Evolutionary conservation across 2,329 filamentous ascomycete genomes (phyloP).

Genomic region (Dactylella cylindrospora): DNA sequence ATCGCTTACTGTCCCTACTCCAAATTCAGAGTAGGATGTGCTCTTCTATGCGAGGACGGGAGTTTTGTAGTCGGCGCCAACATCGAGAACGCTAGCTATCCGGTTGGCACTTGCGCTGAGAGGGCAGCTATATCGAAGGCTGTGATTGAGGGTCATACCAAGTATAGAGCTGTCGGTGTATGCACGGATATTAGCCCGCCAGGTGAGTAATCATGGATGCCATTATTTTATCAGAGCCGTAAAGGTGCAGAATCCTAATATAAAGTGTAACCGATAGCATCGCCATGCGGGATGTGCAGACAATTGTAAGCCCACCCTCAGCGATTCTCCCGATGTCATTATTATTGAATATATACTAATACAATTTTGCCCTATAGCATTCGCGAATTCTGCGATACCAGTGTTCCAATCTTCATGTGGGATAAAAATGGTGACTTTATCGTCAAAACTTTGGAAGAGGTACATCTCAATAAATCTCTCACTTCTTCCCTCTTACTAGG

Average conservation of each 20-base stretch:
- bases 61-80: constrained; percentile 74
- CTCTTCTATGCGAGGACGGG: constrained; percentile 65
- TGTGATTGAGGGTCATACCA: constrained; percentile 59
- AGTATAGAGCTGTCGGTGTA: constrained; percentile 79
- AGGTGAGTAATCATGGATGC: constrained; percentile 1
- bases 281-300: constrained; percentile 93
- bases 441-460: constrained; percentile 70
- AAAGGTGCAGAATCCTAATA: constrained; percentile 46
- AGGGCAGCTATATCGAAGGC: constrained; percentile 83
- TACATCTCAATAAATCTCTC: constrained; percentile 54
- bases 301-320: constrained; percentile 69
- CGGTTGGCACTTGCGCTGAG: constrained; percentile 94
- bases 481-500: neutral
- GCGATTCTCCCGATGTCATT: neutral
- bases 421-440: constrained; percentile 73
- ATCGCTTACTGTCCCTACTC: constrained; percentile 91
- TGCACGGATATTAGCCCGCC: constrained; percentile 61
- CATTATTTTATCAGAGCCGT: neutral
- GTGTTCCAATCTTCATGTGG: constrained; percentile 86
- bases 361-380: constrained; percentile 58
- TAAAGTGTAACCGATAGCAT: constrained; percentile 43
- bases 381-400: constrained; percentile 70
- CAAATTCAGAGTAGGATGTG: constrained; percentile 84
- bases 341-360: neutral
- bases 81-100: constrained; percentile 89